A percentile compares a stretch with the other conserved stretches of the same genome.
phyloP scores from a whole-genome alignment of 768 basidiomycete species.

The Inosperma sp. region DNA sequence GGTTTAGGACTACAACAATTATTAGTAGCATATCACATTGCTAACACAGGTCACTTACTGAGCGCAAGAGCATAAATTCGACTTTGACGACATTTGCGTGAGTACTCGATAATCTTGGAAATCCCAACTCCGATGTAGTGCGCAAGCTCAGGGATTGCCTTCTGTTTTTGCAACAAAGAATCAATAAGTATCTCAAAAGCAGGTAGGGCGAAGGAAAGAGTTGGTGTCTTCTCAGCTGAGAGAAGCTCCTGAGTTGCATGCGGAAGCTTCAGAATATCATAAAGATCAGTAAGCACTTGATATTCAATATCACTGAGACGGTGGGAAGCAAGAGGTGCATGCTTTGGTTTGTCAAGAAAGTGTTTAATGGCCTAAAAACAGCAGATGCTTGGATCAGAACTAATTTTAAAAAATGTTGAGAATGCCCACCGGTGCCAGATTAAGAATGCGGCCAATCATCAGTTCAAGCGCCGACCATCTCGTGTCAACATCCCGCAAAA shows the following conservation, averaged over 20 bases:
- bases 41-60: conserved; percentile 18
- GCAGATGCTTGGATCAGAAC: neutral
- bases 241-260: conserved; percentile 32
- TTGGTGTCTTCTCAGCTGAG: conserved; percentile 31
- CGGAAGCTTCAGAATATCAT: conserved; percentile 22
- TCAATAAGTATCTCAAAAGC: conserved; percentile 29
- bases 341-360: conserved; percentile 16
- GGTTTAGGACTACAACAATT: neutral
- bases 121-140: conserved; percentile 25
- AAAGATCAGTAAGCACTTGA: conserved; percentile 28
- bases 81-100: conserved; percentile 18
- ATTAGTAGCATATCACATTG: neutral
- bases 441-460: conserved; percentile 32
- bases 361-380: conserved; percentile 21
- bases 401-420: conserved; percentile 1
- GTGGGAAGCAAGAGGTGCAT: conserved; percentile 14
- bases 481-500: conserved; percentile 31
- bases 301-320: conserved; percentile 10
- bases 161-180: conserved; percentile 9
- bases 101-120: conserved; percentile 32
- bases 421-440: conserved; percentile 28
- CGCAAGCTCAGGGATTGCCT: conserved; percentile 20
- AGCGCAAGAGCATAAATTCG: conserved; percentile 29
- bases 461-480: conserved; percentile 34
- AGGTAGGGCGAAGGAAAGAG: conserved; percentile 30